These are phyloP conservation scores for Hortiboletus flavorubellus DNA, from an alignment of 768 basidiomycete species.

Conservation along the genomic window DNA sequence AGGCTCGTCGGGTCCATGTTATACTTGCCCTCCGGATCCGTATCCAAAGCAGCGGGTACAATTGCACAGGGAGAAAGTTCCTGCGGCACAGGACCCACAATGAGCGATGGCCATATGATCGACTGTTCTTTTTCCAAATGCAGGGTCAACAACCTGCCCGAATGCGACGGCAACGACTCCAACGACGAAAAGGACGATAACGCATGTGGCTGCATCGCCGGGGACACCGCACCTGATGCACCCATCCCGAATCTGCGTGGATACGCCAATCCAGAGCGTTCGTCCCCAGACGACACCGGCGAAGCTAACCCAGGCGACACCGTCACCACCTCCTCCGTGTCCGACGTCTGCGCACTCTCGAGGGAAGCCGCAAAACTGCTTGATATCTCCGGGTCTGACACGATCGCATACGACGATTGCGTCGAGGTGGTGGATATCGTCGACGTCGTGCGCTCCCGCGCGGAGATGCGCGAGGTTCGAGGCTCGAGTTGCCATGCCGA, in stretches of 20 bases:
- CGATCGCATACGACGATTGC: slow-evolving; percentile 75
- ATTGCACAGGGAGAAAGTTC: slow-evolving; percentile 50
- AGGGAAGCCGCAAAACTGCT: slow-evolving; percentile 83
- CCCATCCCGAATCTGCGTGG: slow-evolving; percentile 23
- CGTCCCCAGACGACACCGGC: slow-evolving; percentile 59
- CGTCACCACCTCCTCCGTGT: slow-evolving; percentile 57
- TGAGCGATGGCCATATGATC: slow-evolving; percentile 78
- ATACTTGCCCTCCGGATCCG: slow-evolving; percentile 54
- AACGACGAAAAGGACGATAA: slow-evolving; percentile 77
- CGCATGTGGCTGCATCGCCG: slow-evolving; percentile 50
- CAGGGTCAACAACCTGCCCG: slow-evolving; percentile 70
- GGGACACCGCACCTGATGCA: slow-evolving; percentile 54
- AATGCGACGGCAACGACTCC: slow-evolving; percentile 60
- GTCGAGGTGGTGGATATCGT: slow-evolving; percentile 73
- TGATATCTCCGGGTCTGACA: slow-evolving; percentile 83
- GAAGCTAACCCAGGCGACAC: slow-evolving; percentile 62
- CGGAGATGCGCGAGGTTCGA: slow-evolving; percentile 46
- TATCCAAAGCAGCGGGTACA: slow-evolving; percentile 52
- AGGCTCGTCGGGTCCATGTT: slow-evolving; percentile 88
- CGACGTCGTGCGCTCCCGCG: slow-evolving; percentile 71
- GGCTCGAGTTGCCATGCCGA: slow-evolving; percentile 83
- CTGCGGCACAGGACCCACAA: slow-evolving; percentile 69
- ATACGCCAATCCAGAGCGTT: slow-evolving; percentile 30
- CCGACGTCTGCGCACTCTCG: slow-evolving; percentile 70
- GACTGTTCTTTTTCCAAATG: slow-evolving; percentile 80